Evolutionary conservation across 805 yeast genomes (phyloP).

Genomic region (Nakazawaea anatomiae): DNA sequence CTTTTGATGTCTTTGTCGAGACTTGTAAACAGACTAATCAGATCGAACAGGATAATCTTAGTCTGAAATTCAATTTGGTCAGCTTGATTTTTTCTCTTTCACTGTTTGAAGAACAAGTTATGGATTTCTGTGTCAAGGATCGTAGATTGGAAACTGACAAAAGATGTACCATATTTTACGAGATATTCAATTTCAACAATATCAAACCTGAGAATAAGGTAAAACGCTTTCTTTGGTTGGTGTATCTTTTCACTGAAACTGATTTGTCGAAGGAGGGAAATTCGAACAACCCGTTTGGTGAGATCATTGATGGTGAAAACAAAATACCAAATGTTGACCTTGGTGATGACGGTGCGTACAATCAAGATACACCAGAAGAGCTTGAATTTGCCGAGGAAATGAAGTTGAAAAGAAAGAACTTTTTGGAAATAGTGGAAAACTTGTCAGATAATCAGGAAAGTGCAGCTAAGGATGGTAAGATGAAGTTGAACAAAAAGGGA

Average conservation of each 20-base stretch:
- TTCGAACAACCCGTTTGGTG: constrained; percentile 23
- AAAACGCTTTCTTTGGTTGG: constrained; percentile 72
- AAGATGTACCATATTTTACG: constrained; percentile 43
- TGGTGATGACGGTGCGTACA: constrained; percentile 27
- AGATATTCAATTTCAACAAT: constrained; percentile 59
- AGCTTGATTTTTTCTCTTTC: constrained; percentile 72
- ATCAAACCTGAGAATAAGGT: constrained; percentile 65
- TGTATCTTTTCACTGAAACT: constrained; percentile 78
- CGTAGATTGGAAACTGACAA: constrained; percentile 16
- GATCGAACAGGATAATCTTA: not conserved
- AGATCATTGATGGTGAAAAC: constrained; percentile 1
- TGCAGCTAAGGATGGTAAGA: constrained; percentile 4
- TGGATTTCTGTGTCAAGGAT: constrained; percentile 22
- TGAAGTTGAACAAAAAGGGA: constrained; percentile 11
- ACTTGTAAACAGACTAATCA: constrained; percentile 22
- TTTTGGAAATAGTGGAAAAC: constrained; percentile 33
- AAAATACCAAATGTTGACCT: constrained; percentile 20
- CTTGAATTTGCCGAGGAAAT: constrained; percentile 41
- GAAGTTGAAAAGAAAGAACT: constrained; percentile 36
- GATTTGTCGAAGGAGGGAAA: constrained; percentile 44
- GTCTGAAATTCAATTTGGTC: constrained; percentile 6
- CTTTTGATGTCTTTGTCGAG: constrained; percentile 38
- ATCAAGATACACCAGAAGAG: constrained; percentile 44
- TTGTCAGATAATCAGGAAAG: constrained; percentile 2
- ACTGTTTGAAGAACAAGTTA: constrained; percentile 51